Conservation (phyloP, 1,284 basidiomycete species). For the Apiotrichum gamsii region DNA sequence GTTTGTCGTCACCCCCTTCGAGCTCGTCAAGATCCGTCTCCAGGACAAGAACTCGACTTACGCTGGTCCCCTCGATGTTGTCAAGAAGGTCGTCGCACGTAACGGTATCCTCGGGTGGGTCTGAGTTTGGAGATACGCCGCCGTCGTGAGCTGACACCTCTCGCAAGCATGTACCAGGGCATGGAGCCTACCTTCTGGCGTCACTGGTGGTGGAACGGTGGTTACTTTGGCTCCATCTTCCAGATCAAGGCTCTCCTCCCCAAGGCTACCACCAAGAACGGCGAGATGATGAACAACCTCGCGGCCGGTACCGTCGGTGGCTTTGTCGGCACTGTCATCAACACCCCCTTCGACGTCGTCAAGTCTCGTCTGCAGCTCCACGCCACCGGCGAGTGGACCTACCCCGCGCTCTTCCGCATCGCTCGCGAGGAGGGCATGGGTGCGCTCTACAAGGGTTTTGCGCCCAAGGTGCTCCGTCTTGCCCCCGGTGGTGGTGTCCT, state of each 20-base stretch:
- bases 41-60: constrained; percentile 87
- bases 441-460: constrained; percentile 84
- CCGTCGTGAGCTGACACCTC: neutral
- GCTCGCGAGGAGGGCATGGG: constrained; percentile 81
- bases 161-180: constrained; percentile 54
- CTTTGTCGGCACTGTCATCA: constrained; percentile 64
- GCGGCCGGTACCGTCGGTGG: constrained; percentile 84
- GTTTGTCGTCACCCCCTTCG: constrained; percentile 81
- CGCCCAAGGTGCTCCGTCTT: constrained; percentile 73
- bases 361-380: constrained; percentile 86
- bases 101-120: constrained; percentile 76
- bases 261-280: constrained; percentile 69
- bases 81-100: constrained; percentile 66
- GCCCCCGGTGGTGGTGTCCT: constrained; percentile 94
- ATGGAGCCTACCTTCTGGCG: constrained; percentile 97
- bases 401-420: constrained; percentile 61
- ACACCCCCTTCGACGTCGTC: constrained; percentile 66
- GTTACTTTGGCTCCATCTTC: constrained; percentile 87
- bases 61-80: constrained; percentile 84
- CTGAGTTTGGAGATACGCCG: neutral
- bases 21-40: constrained; percentile 90
- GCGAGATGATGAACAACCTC: constrained; percentile 83
- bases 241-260: constrained; percentile 73
- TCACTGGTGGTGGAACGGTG: constrained; percentile 83
- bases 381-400: constrained; percentile 73